A percentile compares a stretch with the other conserved stretches of the same genome.
Evolutionary conservation across 768 basidiomycete species (phyloP).

Genomic region (Crassisporium funariophilum): DNA sequence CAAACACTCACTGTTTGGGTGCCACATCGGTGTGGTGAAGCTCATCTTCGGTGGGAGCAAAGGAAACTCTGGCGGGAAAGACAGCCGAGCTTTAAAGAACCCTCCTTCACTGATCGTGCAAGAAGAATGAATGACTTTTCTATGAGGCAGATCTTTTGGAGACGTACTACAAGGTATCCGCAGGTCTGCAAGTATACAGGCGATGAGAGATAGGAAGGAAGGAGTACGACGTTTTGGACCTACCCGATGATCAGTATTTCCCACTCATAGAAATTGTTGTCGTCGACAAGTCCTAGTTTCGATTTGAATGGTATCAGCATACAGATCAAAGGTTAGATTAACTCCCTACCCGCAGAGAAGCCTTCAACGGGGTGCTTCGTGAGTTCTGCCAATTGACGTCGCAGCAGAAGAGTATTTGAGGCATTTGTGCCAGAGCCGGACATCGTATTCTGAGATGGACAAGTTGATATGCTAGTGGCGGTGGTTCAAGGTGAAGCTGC

Average conservation of each 20-base stretch:
- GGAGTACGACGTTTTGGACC: slow-evolving; percentile 21
- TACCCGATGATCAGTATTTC: slow-evolving; percentile 94
- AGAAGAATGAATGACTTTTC: slow-evolving; percentile 11
- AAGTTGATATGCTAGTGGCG: slow-evolving; percentile 12
- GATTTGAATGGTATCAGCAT: slow-evolving; percentile 27
- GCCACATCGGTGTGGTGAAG: slow-evolving; percentile 95
- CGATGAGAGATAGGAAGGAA: slow-evolving; percentile 2
- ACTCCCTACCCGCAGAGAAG: slow-evolving; percentile 82
- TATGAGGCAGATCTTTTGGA: not conserved
- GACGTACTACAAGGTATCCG: slow-evolving; percentile 91
- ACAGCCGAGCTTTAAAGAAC: slow-evolving; percentile 88
- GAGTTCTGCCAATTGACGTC: slow-evolving; percentile 81
- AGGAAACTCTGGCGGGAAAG: slow-evolving; percentile 91
- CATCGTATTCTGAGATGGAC: slow-evolving; percentile 31
- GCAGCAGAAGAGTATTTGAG: slow-evolving; percentile 66
- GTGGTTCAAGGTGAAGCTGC: no score
- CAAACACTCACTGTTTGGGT: slow-evolving; percentile 86
- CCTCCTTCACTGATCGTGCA: slow-evolving; percentile 80
- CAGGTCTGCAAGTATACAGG: slow-evolving; percentile 55
- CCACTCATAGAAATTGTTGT: slow-evolving; percentile 95
- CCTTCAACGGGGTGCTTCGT: slow-evolving; percentile 94
- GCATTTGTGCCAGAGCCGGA: slow-evolving; percentile 44
- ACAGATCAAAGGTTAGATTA: slow-evolving; percentile 26
- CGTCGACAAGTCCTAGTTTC: slow-evolving; percentile 83
- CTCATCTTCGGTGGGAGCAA: slow-evolving; percentile 93